Evolutionary conservation across 148 eudicot genomes (phyloP).

Genomic region (Polygonum maritimum): DNA sequence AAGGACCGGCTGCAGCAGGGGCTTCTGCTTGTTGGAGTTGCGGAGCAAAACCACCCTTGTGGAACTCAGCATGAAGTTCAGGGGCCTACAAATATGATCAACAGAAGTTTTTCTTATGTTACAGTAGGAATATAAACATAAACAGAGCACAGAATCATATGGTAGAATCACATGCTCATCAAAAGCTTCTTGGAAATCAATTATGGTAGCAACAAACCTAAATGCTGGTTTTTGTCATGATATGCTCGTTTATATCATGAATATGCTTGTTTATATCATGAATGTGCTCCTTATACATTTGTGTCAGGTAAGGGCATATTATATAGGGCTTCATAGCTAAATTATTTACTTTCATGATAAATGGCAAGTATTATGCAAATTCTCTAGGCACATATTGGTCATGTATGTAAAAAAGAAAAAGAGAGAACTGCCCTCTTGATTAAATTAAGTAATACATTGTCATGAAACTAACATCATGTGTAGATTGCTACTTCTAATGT

Average conservation of each 20-base stretch:
- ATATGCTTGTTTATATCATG: background rate
- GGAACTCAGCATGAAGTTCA: constrained; percentile 11
- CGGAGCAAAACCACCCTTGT: constrained; percentile 6
- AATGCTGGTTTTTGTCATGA: background rate
- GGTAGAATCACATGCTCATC: background rate
- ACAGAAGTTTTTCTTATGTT: background rate
- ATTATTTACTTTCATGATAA: background rate
- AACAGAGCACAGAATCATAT: background rate
- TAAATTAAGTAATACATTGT: background rate
- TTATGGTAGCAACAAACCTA: background rate
- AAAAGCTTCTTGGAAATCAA: background rate
- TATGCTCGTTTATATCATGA: background rate
- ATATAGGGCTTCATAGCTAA: background rate
- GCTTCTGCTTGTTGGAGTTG: constrained; percentile 6
- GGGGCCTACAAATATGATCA: background rate
- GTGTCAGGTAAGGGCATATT: background rate
- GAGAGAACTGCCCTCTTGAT: background rate
- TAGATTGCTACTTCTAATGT: background rate
- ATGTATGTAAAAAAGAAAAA: background rate
- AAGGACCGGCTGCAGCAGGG: background rate
- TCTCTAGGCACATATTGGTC: background rate
- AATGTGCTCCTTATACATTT: background rate
- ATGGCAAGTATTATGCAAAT: background rate
- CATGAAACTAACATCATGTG: background rate
- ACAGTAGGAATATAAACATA: background rate